A percentile compares a stretch with the other conserved stretches of the same genome.
Conservation (phyloP, 2,329 filamentous ascomycete species). For the Zymoseptoria ardabiliae region DNA sequence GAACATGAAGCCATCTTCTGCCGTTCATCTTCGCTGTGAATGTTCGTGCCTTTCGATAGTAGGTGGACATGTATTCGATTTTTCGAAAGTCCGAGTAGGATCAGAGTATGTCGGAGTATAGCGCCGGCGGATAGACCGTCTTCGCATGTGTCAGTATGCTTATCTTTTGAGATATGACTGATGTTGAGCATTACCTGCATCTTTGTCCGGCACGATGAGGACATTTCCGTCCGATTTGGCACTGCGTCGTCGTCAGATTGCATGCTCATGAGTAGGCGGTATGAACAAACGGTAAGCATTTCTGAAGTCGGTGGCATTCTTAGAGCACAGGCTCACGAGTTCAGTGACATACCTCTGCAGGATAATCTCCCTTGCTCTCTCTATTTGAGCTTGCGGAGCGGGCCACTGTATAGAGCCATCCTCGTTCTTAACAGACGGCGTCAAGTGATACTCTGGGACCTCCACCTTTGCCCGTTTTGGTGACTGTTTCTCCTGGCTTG, state of each 20-base stretch:
- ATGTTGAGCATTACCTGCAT: conserved; percentile 35
- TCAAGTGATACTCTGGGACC: conserved; percentile 41
- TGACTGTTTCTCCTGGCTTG: conserved; percentile 8
- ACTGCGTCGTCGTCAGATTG: conserved; percentile 32
- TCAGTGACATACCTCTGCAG: conserved; percentile 51
- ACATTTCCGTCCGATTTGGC: conserved; percentile 45
- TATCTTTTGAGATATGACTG: background rate
- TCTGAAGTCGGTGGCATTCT: background rate
- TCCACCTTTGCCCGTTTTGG: conserved; percentile 26
- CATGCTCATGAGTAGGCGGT: background rate
- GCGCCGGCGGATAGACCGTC: conserved; percentile 59
- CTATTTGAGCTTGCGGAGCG: conserved; percentile 49
- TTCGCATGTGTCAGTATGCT: background rate
- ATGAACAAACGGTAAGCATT: background rate
- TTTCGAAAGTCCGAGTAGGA: conserved; percentile 49
- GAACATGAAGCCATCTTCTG: conserved; percentile 43
- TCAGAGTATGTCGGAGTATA: conserved; percentile 54
- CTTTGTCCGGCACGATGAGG: conserved; percentile 61
- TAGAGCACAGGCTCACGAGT: too few relatives aligned
- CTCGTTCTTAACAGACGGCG: conserved; percentile 36
- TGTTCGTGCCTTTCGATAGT: conserved; percentile 51
- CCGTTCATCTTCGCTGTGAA: conserved; percentile 51
- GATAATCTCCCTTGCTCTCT: conserved; percentile 50
- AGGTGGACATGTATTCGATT: conserved; percentile 52
- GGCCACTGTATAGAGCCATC: conserved; percentile 53